Evolutionary conservation across 1,284 basidiomycete genomes (phyloP), one percentile per base, ranked within the genome.

Genomic region (Ceratobasidium sp.): DNA sequence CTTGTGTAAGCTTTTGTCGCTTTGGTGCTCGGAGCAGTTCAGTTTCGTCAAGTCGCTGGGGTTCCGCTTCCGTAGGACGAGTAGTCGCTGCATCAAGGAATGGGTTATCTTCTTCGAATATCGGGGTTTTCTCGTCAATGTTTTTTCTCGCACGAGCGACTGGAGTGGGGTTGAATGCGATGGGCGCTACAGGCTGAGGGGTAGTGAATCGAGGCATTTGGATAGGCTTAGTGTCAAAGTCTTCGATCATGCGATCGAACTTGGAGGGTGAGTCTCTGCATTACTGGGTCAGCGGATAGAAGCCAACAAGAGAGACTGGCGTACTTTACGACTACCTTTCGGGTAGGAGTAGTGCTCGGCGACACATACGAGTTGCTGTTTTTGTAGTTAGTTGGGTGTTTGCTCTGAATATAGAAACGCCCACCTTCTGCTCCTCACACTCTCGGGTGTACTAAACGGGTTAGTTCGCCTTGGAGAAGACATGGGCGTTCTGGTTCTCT

Each of bases 191-290:
- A 23, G 28, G 28, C 71, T 23, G 52, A 36, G 72, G 21, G 41
- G n/a, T 21, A 57, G 67, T 28, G 76, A 10, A 73, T 76, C 0
- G 74, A 75, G 5, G 76, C 78, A 28, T 82, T 80, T 70, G 82
- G 74, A 16, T 77, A 78, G 26, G 79, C 77, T 5, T 79, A 80
- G 26, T 80, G 80, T 79, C 78, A 43, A 75, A 74, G 28, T 76
- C 76, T 10, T 79, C 64, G 14, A 57, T 41, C 2, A 69, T 43
- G n/a, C 62, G 62, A 4, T 69, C 64, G 36, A 69, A 57, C 26
- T 69, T 55, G 52, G 64, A 57, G 12, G 52, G 64, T 16, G 64
- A 57, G 39, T 69, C 64, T 34, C 64, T 69, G n/a, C n/a, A 32
- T 39, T n/a, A 8, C 21, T n/a, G 3, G 41, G 9, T 57, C 12